Conservation (phyloP, 2,329 filamentous ascomycete genomes). For the Zymoseptoria pseudotritici region DNA sequence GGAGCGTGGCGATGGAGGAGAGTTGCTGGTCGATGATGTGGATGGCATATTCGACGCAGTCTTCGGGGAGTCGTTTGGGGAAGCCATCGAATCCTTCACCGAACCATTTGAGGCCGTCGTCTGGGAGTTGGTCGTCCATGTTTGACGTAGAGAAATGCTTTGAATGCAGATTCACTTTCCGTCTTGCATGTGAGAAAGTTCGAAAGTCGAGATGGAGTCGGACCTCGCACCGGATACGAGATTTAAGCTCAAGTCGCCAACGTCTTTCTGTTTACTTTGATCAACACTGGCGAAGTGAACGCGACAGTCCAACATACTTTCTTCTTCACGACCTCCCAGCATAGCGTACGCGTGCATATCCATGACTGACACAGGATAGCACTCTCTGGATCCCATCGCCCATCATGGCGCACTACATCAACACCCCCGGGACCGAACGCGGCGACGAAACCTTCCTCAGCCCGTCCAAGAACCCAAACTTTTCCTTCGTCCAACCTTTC, state of each 20-base stretch:
- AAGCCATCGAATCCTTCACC: constrained; percentile 59
- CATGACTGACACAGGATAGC: constrained; percentile 1
- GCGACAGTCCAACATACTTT: not conserved
- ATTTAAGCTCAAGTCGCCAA: not conserved
- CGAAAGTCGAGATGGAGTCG: no score
- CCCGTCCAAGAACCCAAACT: constrained; percentile 54
- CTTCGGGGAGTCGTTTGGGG: constrained; percentile 65
- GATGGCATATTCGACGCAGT: constrained; percentile 77
- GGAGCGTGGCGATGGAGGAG: constrained; percentile 42
- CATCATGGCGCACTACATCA: constrained; percentile 51
- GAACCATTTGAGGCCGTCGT: constrained; percentile 58
- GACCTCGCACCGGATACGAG: not conserved
- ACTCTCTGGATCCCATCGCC: not conserved
- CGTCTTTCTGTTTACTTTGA: not conserved
- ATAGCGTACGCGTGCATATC: constrained; percentile 9
- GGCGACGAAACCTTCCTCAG: constrained; percentile 77
- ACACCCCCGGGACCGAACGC: constrained; percentile 77
- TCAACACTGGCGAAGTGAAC: not conserved
- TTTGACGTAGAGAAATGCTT: no score
- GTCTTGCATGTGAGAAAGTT: no score
- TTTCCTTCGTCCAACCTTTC: constrained; percentile 83
- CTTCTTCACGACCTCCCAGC: not conserved
- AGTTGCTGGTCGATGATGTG: constrained; percentile 58
- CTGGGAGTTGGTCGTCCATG: constrained; percentile 25
- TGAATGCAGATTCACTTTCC: no score